A percentile compares a stretch with the other conserved stretches of the same genome.
Conservation (phyloP, 1,284 basidiomycete genomes). For the Chalciporus sp. region DNA sequence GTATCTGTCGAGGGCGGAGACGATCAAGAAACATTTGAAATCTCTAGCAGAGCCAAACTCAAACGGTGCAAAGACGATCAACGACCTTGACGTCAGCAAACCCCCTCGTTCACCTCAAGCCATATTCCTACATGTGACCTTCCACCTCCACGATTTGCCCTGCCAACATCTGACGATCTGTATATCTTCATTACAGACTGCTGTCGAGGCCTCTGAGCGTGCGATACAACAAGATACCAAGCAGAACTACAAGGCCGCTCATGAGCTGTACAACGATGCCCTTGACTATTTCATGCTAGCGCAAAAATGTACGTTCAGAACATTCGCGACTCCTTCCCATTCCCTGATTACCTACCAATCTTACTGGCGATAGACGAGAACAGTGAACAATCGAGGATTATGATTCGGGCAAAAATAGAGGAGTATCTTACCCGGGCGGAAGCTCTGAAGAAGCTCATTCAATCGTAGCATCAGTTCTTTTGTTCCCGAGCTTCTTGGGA, state of each 20-base stretch:
- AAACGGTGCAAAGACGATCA: neutral
- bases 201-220: conserved; percentile 82
- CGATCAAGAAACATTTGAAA: conserved; percentile 79
- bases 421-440: conserved; percentile 96
- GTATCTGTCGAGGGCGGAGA: conserved; percentile 92
- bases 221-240: conserved; percentile 94
- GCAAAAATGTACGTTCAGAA: conserved; percentile 42
- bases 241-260: conserved; percentile 91
- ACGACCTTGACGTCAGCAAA: conserved; percentile 17
- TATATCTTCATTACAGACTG: conserved; percentile 53
- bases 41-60: neutral
- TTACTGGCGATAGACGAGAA: conserved; percentile 75
- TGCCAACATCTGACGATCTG: neutral
- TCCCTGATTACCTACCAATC: neutral
- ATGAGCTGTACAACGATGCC: conserved; percentile 90
- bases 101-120: conserved; percentile 18
- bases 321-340: conserved; percentile 24
- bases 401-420: conserved; percentile 86
- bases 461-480: neutral
- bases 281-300: conserved; percentile 97
- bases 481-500: neutral
- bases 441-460: conserved; percentile 72
- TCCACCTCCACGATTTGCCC: neutral
- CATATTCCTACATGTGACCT: conserved; percentile 18
- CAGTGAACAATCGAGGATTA: conserved; percentile 86